Evolutionary conservation across 352 stramenopile species (phyloP).

Genomic region (Pythium myriotylum): DNA sequence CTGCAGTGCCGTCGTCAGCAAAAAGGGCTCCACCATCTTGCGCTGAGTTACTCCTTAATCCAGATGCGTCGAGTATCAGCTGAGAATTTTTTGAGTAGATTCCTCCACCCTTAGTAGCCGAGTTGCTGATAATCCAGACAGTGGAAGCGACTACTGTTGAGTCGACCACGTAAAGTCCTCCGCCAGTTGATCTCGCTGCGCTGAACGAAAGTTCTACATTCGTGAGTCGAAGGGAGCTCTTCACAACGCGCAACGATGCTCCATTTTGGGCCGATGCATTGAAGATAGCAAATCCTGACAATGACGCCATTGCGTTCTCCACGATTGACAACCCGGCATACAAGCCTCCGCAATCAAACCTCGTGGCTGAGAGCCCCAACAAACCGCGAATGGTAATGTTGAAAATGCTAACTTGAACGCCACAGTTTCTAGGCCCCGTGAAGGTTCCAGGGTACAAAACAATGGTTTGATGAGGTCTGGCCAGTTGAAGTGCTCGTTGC

Average conservation of each 20-base stretch:
- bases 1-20: background rate
- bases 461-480: constrained; percentile 35
- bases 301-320: background rate
- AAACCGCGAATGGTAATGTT: constrained; percentile 47
- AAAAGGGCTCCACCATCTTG: constrained; percentile 22
- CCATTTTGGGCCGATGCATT: constrained; percentile 26
- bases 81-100: constrained; percentile 12
- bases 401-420: constrained; percentile 26
- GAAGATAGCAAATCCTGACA: constrained; percentile 36
- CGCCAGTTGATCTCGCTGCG: constrained; percentile 28
- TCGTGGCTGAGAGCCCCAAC: constrained; percentile 33
- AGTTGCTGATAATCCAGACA: constrained; percentile 10
- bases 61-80: constrained; percentile 7
- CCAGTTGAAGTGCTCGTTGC: constrained; percentile 42
- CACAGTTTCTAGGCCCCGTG: constrained; percentile 40
- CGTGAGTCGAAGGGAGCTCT: constrained; percentile 11
- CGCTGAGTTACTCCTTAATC: background rate
- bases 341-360: constrained; percentile 37
- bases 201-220: constrained; percentile 15
- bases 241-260: constrained; percentile 32
- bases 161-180: constrained; percentile 32
- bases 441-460: constrained; percentile 57
- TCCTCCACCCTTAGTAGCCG: constrained; percentile 3
- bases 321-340: constrained; percentile 36
- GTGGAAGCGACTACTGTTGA: constrained; percentile 31